Evolutionary conservation across 495 filamentous ascomycete species (phyloP).

Genomic region (Corynascus novoguineensis): DNA sequence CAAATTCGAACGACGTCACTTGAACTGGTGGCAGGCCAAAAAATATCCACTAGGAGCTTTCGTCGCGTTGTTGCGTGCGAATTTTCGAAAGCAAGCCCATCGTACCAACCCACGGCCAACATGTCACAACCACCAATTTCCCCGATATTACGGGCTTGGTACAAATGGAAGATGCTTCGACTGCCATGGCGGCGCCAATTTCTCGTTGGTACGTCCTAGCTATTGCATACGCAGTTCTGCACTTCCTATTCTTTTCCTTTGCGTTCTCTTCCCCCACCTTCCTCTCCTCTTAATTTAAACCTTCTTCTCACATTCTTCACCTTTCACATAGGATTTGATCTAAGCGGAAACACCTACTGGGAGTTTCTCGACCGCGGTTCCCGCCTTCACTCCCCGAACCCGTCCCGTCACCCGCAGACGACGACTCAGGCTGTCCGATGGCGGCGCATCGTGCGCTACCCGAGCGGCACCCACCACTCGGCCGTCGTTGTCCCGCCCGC

Average conservation of each 20-base stretch:
- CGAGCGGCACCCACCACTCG: conserved; percentile 54
- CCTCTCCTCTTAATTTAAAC: not conserved
- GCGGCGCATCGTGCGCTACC: conserved; percentile 65
- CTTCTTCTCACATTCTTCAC: not conserved
- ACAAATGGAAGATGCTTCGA: conserved; percentile 75
- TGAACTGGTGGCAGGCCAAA: not conserved
- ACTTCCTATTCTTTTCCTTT: conserved; percentile 14
- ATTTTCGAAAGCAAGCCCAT: not conserved
- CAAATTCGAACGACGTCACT: conserved; percentile 26
- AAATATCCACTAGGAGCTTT: conserved; percentile 7
- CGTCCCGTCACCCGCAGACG: conserved; percentile 21
- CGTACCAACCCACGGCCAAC: not conserved
- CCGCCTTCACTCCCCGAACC: conserved; percentile 1
- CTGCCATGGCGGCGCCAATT: conserved; percentile 83
- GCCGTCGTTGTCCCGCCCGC: conserved; percentile 62
- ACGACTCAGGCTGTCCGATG: conserved; percentile 26
- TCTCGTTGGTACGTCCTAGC: conserved; percentile 74
- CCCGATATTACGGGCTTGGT: conserved; percentile 54
- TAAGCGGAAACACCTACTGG: conserved; percentile 90
- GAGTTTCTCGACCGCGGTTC: conserved; percentile 66
- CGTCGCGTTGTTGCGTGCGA: not conserved
- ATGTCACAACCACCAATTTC: conserved; percentile 27
- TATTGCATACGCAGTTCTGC: not conserved
- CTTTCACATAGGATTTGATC: conserved; percentile 63
- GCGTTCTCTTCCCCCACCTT: no score